Base-by-base conservation (phyloP, 2,329 filamentous ascomycete genomes). In the Aspergillus pseudoglaucus region DNA sequence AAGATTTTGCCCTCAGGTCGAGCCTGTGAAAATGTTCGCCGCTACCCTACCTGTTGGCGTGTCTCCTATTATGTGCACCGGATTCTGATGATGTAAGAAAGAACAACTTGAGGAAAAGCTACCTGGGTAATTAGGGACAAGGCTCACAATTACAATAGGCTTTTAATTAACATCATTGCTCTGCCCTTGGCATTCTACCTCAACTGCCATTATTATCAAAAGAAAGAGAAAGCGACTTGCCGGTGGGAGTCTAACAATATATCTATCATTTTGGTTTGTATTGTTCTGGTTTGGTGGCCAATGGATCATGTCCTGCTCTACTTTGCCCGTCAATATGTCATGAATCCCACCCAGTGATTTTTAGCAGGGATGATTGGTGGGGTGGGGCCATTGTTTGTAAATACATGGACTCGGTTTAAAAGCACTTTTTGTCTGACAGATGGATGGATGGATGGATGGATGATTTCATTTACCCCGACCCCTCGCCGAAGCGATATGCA, bases 401-500 rank as follows among this genome's bases (percentile, higher is more conserved):
- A n/a, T n/a, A n/a, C n/a, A n/a, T n/a, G n/a, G n/a, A n/a, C n/a
- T n/a, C n/a, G n/a, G n/a, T n/a, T n/a, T n/a, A n/a, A n/a, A n/a
- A n/a, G n/a, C n/a, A n/a, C n/a, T n/a, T n/a, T n/a, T n/a, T n/a
- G n/a, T n/a, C n/a, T n/a, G n/a, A n/a, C n/a, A n/a, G n/a, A n/a
- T n/a, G n/a, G n/a, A n/a, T n/a, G n/a, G n/a, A n/a, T n/a, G n/a
- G n/a, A n/a, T n/a, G n/a, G n/a, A n/a, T n/a, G n/a, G n/a, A n/a
- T n/a, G 22, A 22, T 22, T 22, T 48, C 42, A 40, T 42, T 49
- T 47, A 50, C 48, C 22, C 48, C 18, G 48, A 47, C 48, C 44
- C 41, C 48, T 50, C 48, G 48, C 39, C 9, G 15, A 44, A 44
- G 48, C 46, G 46, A 51, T 44, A 48, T 51, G 40, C 49, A 51